Base-by-base conservation (phyloP, 371 early-diverging fungal species). In the Encephalitozoon hellem region DNA sequence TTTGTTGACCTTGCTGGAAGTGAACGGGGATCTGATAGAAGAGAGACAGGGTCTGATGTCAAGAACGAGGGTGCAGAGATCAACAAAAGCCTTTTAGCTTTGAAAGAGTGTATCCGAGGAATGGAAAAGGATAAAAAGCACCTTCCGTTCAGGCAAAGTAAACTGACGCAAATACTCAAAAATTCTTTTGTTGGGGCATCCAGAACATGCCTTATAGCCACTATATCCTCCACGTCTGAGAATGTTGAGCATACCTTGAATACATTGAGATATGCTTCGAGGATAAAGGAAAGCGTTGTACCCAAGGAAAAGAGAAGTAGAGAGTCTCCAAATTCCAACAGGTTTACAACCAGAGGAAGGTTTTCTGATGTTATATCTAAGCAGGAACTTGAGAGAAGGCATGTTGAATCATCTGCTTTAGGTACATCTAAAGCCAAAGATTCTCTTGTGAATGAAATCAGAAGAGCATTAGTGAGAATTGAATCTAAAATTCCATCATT, bases 1-100 rank as follows among this genome's bases (percentile, higher is more conserved):
- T 95, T 97, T 82, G 94, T 97, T 67, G 97, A 97, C 87, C 85
- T 97, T 71, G 97, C 97, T 8, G 97, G 97, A 18, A 93, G 92
- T 84, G 97, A 97, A 84, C 89, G 97, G 66, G 97, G 97, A 18
- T 92, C 93, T 2, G 97, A 97, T 82, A 88, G 96, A 69, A 95
- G 94, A 9, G 93, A 92, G 34, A 87, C 91, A 0, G 89, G 93
- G 82, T 86, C 88, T 47, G 89, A 92, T 79, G 94, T 94, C 66
- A 89, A 91, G 76, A 91, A 92, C 91, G 97, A 96, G 82, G 95
- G 95, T 9, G 90, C 94, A 1, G 95, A 94, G 84, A 96, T 96
- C 86, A 96, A 96, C 87, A 95, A 94, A 87, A 92, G 92, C 77
- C 86, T 96, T 70, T 84, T 96, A 64, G 95, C 94, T 0, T 85